Evolutionary conservation across 257 asterid genomes (phyloP), one percentile per base, ranked within the genome.

Genomic region (Capsicum rhomboideum): DNA sequence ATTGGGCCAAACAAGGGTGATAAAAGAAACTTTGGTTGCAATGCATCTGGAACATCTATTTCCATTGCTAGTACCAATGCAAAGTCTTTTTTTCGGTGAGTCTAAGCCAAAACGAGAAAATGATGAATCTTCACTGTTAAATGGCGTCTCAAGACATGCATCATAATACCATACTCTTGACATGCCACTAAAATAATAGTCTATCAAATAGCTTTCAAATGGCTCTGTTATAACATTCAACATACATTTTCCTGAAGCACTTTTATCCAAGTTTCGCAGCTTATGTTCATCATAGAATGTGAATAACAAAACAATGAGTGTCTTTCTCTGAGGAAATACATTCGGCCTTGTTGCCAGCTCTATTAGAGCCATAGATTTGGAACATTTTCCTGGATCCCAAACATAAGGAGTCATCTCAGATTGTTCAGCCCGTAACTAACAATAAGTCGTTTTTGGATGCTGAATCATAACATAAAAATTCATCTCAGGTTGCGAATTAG

Each of bases 361-460:
- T 58, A 29, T 64, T 28, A 18, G 21, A 29, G 42, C 44, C 74
- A 29, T 66, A 17, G n/a, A 64, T 42, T 64, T 17, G 42, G 42
- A 66, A 66, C 13, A 13, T 66, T n/a, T 66, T 66, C 74, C 21
- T 66, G 46, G 21, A 14, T 66, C 31, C 9, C 31, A 66, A 6
- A 10, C 12, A 3, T 18, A 17, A n/a, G 6, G 10, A 2, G 20
- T 18, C 23, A 56, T 0, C 10, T 31, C 37, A 31, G 37, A 31
- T 31, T 31, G 37, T 31, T 31, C 2, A 31, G 37, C 37, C 37
- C 4, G 4, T 1, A 31, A 31, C 2, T 31, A 92, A 77, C 95
- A 94, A 46, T 91, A 75, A 26, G 77, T 85, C 79, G 86, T 89
- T 66, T 92, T 89, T 78, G 86, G 90, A 86, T 94, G 97, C 59